These are phyloP conservation scores for Scheffersomyces spartinae DNA, from an alignment of 805 yeast species.

Conservation along the genomic window DNA sequence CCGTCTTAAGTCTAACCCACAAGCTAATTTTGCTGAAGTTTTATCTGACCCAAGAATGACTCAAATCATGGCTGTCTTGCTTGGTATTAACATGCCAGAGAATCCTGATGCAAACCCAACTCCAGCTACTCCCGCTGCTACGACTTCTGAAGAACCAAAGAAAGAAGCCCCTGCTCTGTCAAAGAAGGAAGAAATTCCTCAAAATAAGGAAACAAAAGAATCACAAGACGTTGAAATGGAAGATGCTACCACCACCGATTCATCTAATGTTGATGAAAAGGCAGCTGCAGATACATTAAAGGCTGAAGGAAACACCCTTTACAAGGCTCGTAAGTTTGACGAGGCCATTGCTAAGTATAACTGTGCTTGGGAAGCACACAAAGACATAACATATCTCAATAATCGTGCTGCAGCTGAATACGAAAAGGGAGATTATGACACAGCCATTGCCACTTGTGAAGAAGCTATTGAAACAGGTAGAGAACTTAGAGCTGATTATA, in stretches of 20 bases:
- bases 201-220: conserved; percentile 3
- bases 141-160: conserved; percentile 15
- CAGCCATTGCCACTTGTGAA: conserved; percentile 71
- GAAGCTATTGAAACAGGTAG: conserved; percentile 84
- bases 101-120: conserved; percentile 15
- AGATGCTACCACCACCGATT: conserved; percentile 16
- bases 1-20: conserved; percentile 59
- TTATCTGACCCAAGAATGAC: conserved; percentile 75
- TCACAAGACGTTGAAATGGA: conserved; percentile 27
- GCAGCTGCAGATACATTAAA: conserved; percentile 58
- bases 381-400: conserved; percentile 88
- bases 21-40: conserved; percentile 57
- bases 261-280: conserved; percentile 15
- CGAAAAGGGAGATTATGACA: conserved; percentile 87
- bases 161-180: conserved; percentile 11
- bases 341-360: conserved; percentile 83
- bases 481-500: conserved; percentile 84
- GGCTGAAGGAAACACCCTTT: conserved; percentile 75
- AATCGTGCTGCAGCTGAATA: conserved; percentile 97
- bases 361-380: conserved; percentile 70
- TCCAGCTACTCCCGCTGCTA: conserved; percentile 8
- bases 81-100: conserved; percentile 61
- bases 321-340: conserved; percentile 81
- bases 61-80: conserved; percentile 75
- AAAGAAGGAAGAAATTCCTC: conserved; percentile 3